Evolutionary conservation across 176 grass and related monocot species (phyloP).

Genomic region (Dactylis glomerata): DNA sequence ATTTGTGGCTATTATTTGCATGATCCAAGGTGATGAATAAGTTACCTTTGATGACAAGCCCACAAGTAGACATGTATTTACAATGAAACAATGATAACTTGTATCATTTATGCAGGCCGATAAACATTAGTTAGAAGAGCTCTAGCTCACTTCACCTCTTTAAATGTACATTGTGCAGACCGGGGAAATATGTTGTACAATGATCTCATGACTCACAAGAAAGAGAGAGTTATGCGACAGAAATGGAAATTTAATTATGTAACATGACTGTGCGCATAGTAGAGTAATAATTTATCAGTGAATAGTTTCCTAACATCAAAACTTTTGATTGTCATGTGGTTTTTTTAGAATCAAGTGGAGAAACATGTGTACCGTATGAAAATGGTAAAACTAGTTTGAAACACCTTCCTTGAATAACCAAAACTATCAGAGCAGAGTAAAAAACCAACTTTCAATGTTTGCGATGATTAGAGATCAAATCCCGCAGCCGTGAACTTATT

Average conservation of each 20-base stretch:
- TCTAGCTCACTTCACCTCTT: neutral
- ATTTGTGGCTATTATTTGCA: neutral
- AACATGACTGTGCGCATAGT: neutral
- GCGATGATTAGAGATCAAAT: no score
- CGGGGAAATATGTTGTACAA: no score
- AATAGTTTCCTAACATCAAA: neutral
- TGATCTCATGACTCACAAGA: no score
- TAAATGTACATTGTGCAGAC: no score
- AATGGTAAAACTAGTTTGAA: neutral
- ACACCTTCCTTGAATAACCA: neutral
- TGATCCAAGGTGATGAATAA: neutral
- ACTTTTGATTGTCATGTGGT: neutral
- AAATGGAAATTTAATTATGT: no score
- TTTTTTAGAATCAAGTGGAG: no score
- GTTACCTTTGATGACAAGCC: neutral
- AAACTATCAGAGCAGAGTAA: neutral
- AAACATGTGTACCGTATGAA: neutral
- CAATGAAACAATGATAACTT: neutral
- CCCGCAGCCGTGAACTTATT: neutral
- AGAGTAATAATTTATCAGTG: neutral
- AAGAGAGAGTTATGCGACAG: no score
- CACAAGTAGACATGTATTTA: neutral
- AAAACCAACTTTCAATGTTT: no score
- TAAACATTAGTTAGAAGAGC: neutral
- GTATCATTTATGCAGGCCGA: neutral